Evolutionary conservation across 139 green algal species (phyloP).

Genomic region (Pseudopediastrum boryanum): DNA sequence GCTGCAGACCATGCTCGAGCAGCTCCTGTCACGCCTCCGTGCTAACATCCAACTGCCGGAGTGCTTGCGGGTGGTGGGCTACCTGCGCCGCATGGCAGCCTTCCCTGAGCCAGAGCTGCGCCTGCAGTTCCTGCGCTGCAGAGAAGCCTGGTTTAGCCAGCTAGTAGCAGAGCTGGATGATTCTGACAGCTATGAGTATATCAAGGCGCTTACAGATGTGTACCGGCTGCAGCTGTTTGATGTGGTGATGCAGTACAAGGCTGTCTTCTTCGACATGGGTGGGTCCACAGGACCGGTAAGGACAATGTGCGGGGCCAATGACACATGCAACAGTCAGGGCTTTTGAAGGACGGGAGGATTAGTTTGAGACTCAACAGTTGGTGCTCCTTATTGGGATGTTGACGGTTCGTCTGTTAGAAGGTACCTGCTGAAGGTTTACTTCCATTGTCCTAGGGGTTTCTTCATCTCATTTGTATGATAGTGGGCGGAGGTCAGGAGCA

Average conservation of each 20-base stretch:
- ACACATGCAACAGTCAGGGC: no score
- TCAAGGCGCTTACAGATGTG: constrained; percentile 95
- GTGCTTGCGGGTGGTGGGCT: constrained; percentile 94
- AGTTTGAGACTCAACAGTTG: no score
- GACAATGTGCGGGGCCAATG: no score
- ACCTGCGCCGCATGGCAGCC: constrained; percentile 86
- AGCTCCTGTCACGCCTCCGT: constrained; percentile 84
- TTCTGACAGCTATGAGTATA: constrained; percentile 72
- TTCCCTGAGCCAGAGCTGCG: constrained; percentile 87
- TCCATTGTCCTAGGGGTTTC: no score
- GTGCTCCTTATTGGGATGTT: no score
- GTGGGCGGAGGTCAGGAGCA: no score
- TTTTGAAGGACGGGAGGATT: no score
- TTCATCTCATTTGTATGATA: no score
- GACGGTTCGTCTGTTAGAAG: no score
- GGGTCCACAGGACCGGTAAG: no score
- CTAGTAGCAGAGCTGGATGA: constrained; percentile 85
- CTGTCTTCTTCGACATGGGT: constrained; percentile 97
- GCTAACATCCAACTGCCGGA: constrained; percentile 77
- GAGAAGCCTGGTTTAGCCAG: constrained; percentile 70
- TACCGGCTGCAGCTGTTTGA: constrained; percentile 98
- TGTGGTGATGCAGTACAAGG: constrained; percentile 97
- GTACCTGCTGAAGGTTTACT: no score
- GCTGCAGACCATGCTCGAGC: constrained; percentile 77
- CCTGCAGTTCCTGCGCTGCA: constrained; percentile 80